Conservation (phyloP, 306 rosid species). For the Prunus kanzakura region DNA sequence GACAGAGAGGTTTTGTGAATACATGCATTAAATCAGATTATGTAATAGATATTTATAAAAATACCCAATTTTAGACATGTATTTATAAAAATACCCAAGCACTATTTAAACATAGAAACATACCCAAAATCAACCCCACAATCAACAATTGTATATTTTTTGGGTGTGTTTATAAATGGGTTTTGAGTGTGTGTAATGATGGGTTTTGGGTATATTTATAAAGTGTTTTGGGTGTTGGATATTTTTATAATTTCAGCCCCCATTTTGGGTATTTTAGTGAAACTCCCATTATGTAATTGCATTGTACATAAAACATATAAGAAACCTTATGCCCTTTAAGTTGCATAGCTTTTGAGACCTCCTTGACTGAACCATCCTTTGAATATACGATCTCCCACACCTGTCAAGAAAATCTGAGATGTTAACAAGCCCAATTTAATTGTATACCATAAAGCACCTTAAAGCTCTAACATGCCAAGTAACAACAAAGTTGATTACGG, state of each 20-base stretch:
- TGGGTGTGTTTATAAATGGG: no score
- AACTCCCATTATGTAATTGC: constrained; percentile 7
- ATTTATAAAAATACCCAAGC: no score
- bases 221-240: no score
- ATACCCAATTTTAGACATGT: no score
- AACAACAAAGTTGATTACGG: neutral
- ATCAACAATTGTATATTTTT: no score
- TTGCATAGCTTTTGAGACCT: constrained; percentile 90
- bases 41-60: no score
- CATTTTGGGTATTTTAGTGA: no score
- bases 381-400: constrained; percentile 91
- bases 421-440: neutral
- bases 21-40: neutral
- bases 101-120: no score
- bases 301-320: constrained; percentile 4
- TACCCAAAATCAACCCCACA: no score
- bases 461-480: neutral
- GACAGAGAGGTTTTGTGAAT: neutral
- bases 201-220: no score
- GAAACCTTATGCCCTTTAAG: constrained; percentile 97
- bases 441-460: neutral
- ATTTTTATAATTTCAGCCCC: no score
- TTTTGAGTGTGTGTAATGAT: no score
- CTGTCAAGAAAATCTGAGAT: constrained; percentile 33
- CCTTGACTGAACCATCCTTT: constrained; percentile 95